These are phyloP conservation scores for Hyaloscypha variabilis DNA, from an alignment of 495 filamentous ascomycete genomes.

Conservation along the genomic window DNA sequence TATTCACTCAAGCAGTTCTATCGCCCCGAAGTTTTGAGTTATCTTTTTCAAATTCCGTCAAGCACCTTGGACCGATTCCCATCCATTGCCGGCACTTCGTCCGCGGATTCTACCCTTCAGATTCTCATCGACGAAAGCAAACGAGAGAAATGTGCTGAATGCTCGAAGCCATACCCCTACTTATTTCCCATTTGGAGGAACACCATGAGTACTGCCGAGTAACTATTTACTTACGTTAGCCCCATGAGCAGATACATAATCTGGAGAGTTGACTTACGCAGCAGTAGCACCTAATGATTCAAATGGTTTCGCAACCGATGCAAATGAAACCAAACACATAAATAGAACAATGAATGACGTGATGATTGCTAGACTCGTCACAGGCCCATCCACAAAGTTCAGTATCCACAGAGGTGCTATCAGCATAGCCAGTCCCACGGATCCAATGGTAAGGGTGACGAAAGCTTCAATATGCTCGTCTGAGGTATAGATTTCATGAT, in stretches of 20 bases:
- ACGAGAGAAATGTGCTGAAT: no score
- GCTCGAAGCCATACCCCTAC: no score
- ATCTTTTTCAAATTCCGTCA: no score
- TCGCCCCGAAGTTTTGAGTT: no score
- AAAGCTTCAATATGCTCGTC: constrained; percentile 30
- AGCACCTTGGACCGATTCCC: no score
- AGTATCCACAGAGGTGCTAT: constrained; percentile 36
- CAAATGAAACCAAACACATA: constrained; percentile 19
- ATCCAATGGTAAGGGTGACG: constrained; percentile 22
- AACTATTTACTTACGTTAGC: constrained; percentile 8
- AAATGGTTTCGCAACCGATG: constrained; percentile 32
- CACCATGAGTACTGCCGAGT: constrained; percentile 37
- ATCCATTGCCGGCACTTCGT: no score
- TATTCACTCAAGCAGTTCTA: no score
- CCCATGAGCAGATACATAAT: neutral
- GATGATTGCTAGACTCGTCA: constrained; percentile 30
- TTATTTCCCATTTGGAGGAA: constrained; percentile 38
- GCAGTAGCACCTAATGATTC: constrained; percentile 36
- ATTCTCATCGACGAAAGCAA: no score
- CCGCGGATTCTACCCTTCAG: no score
- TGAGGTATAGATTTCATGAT: neutral
- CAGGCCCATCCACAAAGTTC: neutral
- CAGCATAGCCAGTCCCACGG: constrained; percentile 32
- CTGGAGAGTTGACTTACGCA: constrained; percentile 31
- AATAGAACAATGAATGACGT: constrained; percentile 35